Base-by-base conservation (phyloP, 305 asterid species). In the Euphrasia arctica region DNA sequence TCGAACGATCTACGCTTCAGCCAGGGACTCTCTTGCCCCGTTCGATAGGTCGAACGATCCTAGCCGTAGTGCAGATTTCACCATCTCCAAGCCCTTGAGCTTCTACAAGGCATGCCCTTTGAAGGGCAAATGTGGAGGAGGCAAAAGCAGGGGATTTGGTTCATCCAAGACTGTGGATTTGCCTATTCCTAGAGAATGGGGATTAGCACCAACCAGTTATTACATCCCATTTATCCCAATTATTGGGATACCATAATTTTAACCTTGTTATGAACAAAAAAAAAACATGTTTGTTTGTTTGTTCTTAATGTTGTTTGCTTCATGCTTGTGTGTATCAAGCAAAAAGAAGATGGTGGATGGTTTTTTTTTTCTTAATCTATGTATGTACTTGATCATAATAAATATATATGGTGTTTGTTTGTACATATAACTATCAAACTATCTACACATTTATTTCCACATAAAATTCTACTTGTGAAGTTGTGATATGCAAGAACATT, bases 151-250 rank as follows among this genome's bases (percentile, higher is more conserved):
- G 49, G 77, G 74, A 36, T 79, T 85, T 75, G 95, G 74, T 66
- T 85, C 96, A 41, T 81, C 91, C 74, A 82, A 92, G 81, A 89
- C 97, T 22, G 66, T 89, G 67, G 85, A 89, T 75, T 12, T 89
- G 49, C 97, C 98, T 60, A 15, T 89, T 71, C 98, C 96, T 48
- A 82, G 81, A 39, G 97, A 89, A 45, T 85, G 87, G 87, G 98
- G 98, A 62, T 72, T 92, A 1, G 87, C 97, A 55, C 97, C 98
- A 22, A 68, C 86, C 42, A 85, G 93, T 74, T 87, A 81, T 66
- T 89, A 89, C 66, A 0, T 84, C 58, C 97, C 98, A 0, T 81
- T 82, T 34, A 3, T 92, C 42, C 98, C 97, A 57, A 89, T 92
- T 7, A 89, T 92, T 54, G 97, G 98, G 13, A 89, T 92, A 60